A percentile compares a stretch with the other conserved stretches of the same genome.
phyloP scores from a whole-genome alignment of 2,329 filamentous ascomycete species.

The Apiospora aurea region DNA sequence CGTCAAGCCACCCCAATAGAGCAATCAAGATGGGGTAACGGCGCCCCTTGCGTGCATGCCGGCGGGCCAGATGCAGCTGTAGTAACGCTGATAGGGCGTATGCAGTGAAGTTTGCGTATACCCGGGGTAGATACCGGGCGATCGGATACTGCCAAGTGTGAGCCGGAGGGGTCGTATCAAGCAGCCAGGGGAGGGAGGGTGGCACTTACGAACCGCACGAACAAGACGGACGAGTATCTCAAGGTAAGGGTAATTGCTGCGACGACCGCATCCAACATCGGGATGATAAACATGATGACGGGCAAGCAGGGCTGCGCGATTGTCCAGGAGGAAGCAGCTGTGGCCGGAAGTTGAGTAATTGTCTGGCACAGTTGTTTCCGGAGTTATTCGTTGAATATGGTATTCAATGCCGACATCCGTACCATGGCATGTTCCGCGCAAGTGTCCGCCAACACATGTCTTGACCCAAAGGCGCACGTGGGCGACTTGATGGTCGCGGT shows the following conservation, averaged over 20 bases:
- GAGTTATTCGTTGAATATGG: neutral
- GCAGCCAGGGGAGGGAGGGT: neutral
- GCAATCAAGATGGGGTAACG: neutral
- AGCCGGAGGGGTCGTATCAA: neutral
- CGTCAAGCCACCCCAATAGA: conserved; percentile 17
- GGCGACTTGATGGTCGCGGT: neutral
- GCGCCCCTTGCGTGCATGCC: neutral
- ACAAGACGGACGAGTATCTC: conserved; percentile 22
- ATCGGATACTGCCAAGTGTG: conserved; percentile 12
- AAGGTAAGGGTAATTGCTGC: conserved; percentile 25
- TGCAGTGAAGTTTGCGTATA: neutral
- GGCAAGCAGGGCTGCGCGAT: no score
- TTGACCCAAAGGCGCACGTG: neutral
- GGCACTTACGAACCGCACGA: conserved; percentile 26
- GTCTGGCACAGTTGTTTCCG: neutral
- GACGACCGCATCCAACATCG: conserved; percentile 25
- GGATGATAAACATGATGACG: neutral
- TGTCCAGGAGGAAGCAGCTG: neutral
- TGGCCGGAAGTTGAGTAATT: neutral
- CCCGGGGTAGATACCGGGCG: conserved; percentile 14
- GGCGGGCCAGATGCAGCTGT: conserved; percentile 1
- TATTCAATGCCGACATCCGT: neutral
- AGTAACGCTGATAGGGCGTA: conserved; percentile 21
- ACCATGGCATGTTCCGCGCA: neutral
- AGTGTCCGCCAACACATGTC: neutral